Base-by-base conservation (phyloP, 139 green algal species). In the Deuterostichococcus epilithicus region DNA sequence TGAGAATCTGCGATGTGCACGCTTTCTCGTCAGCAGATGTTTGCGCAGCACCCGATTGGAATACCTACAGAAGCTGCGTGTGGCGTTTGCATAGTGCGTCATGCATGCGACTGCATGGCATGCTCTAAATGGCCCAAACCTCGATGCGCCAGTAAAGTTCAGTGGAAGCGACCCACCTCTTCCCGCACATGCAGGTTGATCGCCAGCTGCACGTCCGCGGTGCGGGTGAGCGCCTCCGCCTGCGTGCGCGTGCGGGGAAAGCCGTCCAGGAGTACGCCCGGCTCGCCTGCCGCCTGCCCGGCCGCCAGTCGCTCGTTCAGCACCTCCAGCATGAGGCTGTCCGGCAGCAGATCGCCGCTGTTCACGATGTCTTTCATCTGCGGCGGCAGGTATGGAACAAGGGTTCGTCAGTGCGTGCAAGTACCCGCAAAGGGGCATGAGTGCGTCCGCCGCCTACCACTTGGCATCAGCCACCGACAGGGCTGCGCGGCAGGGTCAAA, bases 121-220 rank as follows among this genome's bases (percentile, higher is more conserved):
- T n/a, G n/a, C n/a, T n/a, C n/a, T n/a, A n/a, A n/a, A n/a, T n/a
- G n/a, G n/a, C n/a, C n/a, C n/a, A n/a, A n/a, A n/a, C n/a, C n/a
- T n/a, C n/a, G n/a, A n/a, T n/a, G n/a, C n/a, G n/a, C n/a, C n/a
- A n/a, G n/a, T n/a, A n/a, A n/a, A n/a, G n/a, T n/a, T n/a, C n/a
- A n/a, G n/a, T n/a, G 20, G 33, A 30, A 65, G 20, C 5, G 45
- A 30, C 74, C 33, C 76, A 89, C 84, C 75, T 97, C 93, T 77
- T 98, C 91, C 3, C 93, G 77, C 38, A 99, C 80, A 0, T 70
- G 58, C 35, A 99, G 72, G 84, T 99, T 98, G 39, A 99, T 52
- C 0, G 92, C 95, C 35, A 97, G 81, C 32, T 92, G 76, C 3
- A 97, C 82, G 47, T 91, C 74, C 1, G 83, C 76, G n/a, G 89